phyloP scores from a whole-genome alignment of 2,329 filamentous ascomycete species.

The Xylaria hypoxylon region DNA sequence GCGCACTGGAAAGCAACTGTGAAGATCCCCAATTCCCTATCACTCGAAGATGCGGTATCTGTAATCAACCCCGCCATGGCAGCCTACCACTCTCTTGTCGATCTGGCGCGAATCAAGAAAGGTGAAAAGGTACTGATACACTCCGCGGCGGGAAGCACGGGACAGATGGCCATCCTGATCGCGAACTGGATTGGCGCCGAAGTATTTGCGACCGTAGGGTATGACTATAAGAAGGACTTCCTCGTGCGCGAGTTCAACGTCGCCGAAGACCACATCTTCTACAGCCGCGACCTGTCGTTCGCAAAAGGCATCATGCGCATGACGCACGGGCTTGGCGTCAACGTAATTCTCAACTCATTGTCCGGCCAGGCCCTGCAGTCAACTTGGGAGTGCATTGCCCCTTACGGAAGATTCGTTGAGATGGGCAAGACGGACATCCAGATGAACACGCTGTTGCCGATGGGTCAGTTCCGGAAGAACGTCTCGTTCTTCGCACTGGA shows the following conservation, averaged over 20 bases:
- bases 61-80: too few species aligned
- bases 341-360: background rate
- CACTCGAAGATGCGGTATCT: too few species aligned
- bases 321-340: background rate
- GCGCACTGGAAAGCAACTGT: too few species aligned
- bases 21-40: too few species aligned
- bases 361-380: background rate
- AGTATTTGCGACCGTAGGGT: background rate
- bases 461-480: too few species aligned
- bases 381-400: too few species aligned
- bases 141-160: background rate
- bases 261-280: background rate
- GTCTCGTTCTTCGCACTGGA: too few species aligned
- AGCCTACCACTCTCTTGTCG: background rate
- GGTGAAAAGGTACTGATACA: background rate
- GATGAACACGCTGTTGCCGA: too few species aligned
- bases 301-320: background rate
- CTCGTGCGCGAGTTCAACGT: background rate
- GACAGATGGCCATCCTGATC: background rate
- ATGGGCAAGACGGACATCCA: too few species aligned
- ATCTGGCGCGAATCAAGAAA: background rate
- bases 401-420: too few species aligned
- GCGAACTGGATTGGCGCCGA: background rate
- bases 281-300: background rate
- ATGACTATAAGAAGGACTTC: background rate